These are phyloP conservation scores for Apostasia shenzhenica DNA, from an alignment of 106 monocot genomes.

Conservation along the genomic window DNA sequence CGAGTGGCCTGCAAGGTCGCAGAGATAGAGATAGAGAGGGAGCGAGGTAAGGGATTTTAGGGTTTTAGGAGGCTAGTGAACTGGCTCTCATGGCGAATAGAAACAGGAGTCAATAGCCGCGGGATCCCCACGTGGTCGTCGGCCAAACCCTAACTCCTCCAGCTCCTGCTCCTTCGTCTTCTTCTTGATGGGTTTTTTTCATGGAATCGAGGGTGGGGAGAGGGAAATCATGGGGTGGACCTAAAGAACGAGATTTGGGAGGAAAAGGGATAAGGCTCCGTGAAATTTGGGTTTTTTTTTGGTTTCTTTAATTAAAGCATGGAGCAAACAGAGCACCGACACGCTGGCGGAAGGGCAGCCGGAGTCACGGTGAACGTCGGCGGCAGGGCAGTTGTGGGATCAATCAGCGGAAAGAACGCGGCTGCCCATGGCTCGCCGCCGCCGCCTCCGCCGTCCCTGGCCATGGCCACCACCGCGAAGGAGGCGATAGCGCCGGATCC, in stretches of 20 bases:
- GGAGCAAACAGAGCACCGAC: conserved; percentile 1
- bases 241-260: neutral
- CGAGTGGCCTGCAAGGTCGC: conserved; percentile 33
- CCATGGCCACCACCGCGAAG: conserved; percentile 5
- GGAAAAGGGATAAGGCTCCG: neutral
- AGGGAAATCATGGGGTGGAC: too few species aligned
- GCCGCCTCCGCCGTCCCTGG: conserved; percentile 8
- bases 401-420: too few species aligned
- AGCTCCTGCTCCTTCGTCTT: neutral
- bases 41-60: neutral
- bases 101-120: conserved; percentile 17
- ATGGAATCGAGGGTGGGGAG: neutral
- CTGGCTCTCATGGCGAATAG: neutral
- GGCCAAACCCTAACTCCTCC: conserved; percentile 6
- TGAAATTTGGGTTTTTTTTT: neutral
- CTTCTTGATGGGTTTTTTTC: neutral
- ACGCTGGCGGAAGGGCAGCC: neutral
- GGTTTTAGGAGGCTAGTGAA: neutral
- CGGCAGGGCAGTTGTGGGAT: too few species aligned
- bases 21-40: neutral
- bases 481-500: conserved; percentile 1
- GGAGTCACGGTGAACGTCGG: too few species aligned
- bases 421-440: neutral
- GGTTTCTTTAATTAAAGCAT: neutral
- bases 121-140: conserved; percentile 17